Evolutionary conservation across 2,329 filamentous ascomycete genomes (phyloP).

Genomic region (Trichoderma atroviride): DNA sequence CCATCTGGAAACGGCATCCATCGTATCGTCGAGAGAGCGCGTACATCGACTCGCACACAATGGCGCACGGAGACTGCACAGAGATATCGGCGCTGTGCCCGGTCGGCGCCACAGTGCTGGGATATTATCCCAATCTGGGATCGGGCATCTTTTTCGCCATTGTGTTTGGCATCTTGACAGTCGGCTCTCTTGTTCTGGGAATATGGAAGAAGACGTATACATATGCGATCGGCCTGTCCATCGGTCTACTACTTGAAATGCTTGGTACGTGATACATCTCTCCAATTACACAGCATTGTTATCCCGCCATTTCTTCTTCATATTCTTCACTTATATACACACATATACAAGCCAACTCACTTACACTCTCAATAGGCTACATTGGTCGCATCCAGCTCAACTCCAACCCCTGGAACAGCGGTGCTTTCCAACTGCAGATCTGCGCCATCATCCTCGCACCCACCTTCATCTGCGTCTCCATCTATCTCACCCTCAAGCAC

Average conservation of each 20-base stretch:
- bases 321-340: not conserved
- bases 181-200: constrained; percentile 49
- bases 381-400: constrained; percentile 54
- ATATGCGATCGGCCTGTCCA: constrained; percentile 52
- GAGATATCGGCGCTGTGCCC: constrained; percentile 50
- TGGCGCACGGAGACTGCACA: constrained; percentile 31
- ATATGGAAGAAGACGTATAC: constrained; percentile 58
- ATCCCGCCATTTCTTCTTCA: not conserved
- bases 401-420: constrained; percentile 56
- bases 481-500: constrained; percentile 68
- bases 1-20: not conserved
- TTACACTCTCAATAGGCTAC: constrained; percentile 48
- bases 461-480: constrained; percentile 62
- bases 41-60: not conserved
- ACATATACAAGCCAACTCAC: not conserved
- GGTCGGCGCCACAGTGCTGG: constrained; percentile 55
- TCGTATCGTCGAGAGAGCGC: not conserved
- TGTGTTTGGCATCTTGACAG: constrained; percentile 49
- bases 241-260: constrained; percentile 55
- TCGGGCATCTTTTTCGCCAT: constrained; percentile 58
- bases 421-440: constrained; percentile 62
- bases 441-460: constrained; percentile 61
- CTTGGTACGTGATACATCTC: constrained; percentile 44
- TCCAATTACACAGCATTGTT: not conserved
- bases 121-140: constrained; percentile 59